A percentile compares a stretch with the other conserved stretches of the same genome.
Conservation (phyloP, 2,329 filamentous ascomycete species). For the Penicillium griseofulvum region DNA sequence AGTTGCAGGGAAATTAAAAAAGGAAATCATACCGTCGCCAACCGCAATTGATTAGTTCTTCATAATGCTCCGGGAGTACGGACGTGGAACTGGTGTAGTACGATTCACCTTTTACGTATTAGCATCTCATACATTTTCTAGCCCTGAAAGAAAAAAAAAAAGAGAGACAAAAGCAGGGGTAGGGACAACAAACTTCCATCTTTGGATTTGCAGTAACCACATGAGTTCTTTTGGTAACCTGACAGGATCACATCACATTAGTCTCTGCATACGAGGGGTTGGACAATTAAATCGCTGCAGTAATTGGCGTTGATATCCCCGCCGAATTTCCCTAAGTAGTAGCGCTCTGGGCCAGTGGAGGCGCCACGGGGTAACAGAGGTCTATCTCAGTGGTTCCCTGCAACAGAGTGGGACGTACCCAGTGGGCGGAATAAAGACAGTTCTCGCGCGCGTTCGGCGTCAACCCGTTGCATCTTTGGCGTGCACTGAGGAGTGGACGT, state of each 20-base stretch:
- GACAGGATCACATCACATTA: constrained; percentile 7
- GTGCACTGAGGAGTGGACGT: background rate
- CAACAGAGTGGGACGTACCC: constrained; percentile 36
- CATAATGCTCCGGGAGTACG: constrained; percentile 48
- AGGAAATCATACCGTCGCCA: constrained; percentile 45
- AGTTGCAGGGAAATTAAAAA: background rate
- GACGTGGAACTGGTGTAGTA: constrained; percentile 48
- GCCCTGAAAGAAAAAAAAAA: background rate
- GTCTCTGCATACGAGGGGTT: constrained; percentile 1
- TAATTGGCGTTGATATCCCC: constrained; percentile 4
- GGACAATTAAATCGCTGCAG: constrained; percentile 1
- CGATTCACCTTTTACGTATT: constrained; percentile 39
- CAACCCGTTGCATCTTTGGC: constrained; percentile 30
- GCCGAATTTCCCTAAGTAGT: constrained; percentile 5
- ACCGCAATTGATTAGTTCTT: constrained; percentile 47
- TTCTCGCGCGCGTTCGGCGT: constrained; percentile 42
- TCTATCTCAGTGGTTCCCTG: constrained; percentile 34
- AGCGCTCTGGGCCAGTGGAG: constrained; percentile 29
- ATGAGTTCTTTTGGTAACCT: constrained; percentile 50
- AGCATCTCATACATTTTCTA: background rate
- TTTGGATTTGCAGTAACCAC: constrained; percentile 50
- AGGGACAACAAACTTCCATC: constrained; percentile 43
- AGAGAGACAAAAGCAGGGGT: background rate
- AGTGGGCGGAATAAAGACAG: constrained; percentile 46
- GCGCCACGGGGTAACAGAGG: constrained; percentile 32